Evolutionary conservation across 352 stramenopile genomes (phyloP), one percentile per base, ranked within the genome.

Genomic region (Phytophthora agathidicida): DNA sequence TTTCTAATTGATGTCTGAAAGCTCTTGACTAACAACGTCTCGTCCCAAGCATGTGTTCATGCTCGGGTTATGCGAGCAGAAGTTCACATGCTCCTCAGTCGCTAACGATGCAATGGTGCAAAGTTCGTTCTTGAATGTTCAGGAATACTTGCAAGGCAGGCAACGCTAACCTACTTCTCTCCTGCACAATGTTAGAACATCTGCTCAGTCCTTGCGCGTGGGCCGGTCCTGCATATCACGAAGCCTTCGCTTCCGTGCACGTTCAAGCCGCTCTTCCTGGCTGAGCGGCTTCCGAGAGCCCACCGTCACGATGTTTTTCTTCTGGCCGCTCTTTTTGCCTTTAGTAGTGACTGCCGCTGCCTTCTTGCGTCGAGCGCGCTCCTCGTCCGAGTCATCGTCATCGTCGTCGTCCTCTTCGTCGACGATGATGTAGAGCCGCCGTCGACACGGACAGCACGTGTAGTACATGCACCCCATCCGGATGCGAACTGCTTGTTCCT

Each of bases 171-270:
- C n/a, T n/a, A n/a, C n/a, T n/a, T n/a, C n/a, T n/a, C n/a, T n/a
- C n/a, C n/a, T n/a, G n/a, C n/a, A n/a, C n/a, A n/a, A n/a, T n/a
- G n/a, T n/a, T n/a, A n/a, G n/a, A n/a, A n/a, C 72, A 58, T 41
- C 31, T 16, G 33, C 31, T 75, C 43, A 86, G 28, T 80, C 70
- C 54, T 89, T 89, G 7, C 81, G 68, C 9, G 71, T 83, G 13
- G 81, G 78, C 2, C 78, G 67, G 47, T 91, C 78, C 51, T 86
- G 76, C 81, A 91, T 91, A 46, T 91, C 81, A 2, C 79, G 57
- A 38, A 88, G 47, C 7, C 81, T 66, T 8, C 81, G 57, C 50
- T 89, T 91, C 13, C 77, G 68, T 17, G 81, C 81, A 6, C 81
- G 72, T 33, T 91, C 81, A 11, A 89, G 75, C 0, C 78, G 69